phyloP scores from a whole-genome alignment of 495 filamentous ascomycete species.

The Penicillium macrosclerotiorum region DNA sequence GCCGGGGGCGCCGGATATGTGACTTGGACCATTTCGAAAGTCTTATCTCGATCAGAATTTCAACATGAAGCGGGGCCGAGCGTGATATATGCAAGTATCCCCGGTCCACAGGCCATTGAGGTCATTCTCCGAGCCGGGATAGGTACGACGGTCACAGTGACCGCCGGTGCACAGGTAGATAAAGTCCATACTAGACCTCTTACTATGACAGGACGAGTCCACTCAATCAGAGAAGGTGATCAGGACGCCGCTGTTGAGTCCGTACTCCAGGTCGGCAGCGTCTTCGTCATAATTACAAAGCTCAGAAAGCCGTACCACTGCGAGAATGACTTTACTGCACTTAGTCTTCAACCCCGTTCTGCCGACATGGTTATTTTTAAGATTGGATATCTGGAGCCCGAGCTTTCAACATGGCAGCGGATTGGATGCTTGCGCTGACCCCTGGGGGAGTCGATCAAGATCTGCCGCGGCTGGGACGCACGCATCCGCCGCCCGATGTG shows the following conservation, averaged over 20 bases:
- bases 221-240: conserved; percentile 54
- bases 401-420: conserved; percentile 53
- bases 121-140: conserved; percentile 47
- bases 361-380: conserved; percentile 57
- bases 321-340: conserved; percentile 52
- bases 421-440: conserved; percentile 55
- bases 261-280: conserved; percentile 51
- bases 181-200: conserved; percentile 50
- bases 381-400: conserved; percentile 59
- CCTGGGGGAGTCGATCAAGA: conserved; percentile 58
- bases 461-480: conserved; percentile 46
- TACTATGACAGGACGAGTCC: conserved; percentile 52
- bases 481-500: conserved; percentile 54
- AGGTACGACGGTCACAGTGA: conserved; percentile 51
- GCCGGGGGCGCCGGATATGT: conserved; percentile 57
- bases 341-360: conserved; percentile 44
- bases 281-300: conserved; percentile 55
- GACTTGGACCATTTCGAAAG: conserved; percentile 48
- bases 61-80: conserved; percentile 32
- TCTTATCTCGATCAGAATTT: conserved; percentile 51
- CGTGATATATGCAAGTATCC: conserved; percentile 58
- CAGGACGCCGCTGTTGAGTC: conserved; percentile 47
- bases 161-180: conserved; percentile 54
- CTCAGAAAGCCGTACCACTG: conserved; percentile 58
- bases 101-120: conserved; percentile 46